Conservation (phyloP, 495 filamentous ascomycete species). For the Talaromyces adpressus region DNA sequence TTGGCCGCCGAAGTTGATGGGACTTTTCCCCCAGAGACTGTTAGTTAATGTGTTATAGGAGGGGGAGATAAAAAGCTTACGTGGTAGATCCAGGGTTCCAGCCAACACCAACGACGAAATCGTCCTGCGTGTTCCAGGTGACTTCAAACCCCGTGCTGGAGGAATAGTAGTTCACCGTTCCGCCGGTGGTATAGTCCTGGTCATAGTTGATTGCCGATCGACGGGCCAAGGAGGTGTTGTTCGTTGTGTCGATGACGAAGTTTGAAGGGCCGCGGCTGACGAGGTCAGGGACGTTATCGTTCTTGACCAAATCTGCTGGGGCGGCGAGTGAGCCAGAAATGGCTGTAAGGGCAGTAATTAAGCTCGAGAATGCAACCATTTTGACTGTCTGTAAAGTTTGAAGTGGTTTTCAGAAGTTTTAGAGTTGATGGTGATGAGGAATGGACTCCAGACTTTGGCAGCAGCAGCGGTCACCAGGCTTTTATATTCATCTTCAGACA, state of each 20-base stretch:
- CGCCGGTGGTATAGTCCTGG: slow-evolving; percentile 53
- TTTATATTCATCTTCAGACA: neutral
- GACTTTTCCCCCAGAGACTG: slow-evolving; percentile 20
- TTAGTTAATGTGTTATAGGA: neutral
- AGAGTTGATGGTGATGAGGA: neutral
- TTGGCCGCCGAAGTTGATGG: slow-evolving; percentile 46
- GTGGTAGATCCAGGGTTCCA: slow-evolving; percentile 46
- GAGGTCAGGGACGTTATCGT: neutral
- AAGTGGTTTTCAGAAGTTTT: neutral
- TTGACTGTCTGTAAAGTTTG: slow-evolving; percentile 4
- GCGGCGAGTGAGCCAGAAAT: slow-evolving; percentile 33
- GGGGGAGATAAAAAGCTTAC: slow-evolving; percentile 17
- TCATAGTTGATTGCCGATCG: slow-evolving; percentile 49
- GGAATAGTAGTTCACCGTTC: slow-evolving; percentile 49
- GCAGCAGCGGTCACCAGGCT: neutral
- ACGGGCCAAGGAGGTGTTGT: slow-evolving; percentile 25
- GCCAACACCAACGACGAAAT: slow-evolving; percentile 58
- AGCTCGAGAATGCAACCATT: slow-evolving; percentile 41
- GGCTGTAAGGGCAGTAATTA: slow-evolving; percentile 30
- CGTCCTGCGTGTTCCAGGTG: slow-evolving; percentile 45
- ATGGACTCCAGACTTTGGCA: neutral
- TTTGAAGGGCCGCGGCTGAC: neutral
- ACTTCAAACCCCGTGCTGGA: slow-evolving; percentile 48
- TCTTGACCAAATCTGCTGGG: slow-evolving; percentile 29
- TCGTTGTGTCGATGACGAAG: neutral